phyloP scores from a whole-genome alignment of 2,329 filamentous ascomycete species.

The Aspergillus sp. region DNA sequence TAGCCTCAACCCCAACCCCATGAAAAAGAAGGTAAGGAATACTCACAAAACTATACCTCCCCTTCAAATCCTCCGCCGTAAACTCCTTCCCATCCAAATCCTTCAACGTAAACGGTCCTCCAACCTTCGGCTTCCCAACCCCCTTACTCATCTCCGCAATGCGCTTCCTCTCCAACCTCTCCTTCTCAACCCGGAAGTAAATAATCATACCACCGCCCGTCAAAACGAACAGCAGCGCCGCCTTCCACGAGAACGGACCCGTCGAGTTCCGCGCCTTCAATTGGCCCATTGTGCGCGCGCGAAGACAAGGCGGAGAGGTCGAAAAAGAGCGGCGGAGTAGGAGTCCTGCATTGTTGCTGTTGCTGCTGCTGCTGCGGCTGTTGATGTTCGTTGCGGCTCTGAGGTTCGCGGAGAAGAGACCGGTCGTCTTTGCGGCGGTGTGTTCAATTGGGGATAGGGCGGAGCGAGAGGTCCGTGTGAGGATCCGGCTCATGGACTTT shows the following conservation, averaged over 20 bases:
- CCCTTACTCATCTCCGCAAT: slow-evolving; percentile 92
- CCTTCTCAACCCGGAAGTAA: slow-evolving; percentile 94
- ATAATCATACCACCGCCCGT: slow-evolving; percentile 76
- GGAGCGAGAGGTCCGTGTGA: slow-evolving; percentile 17
- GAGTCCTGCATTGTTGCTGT: not conserved
- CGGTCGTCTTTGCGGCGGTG: slow-evolving; percentile 2
- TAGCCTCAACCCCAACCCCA: not conserved
- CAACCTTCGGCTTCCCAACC: slow-evolving; percentile 88
- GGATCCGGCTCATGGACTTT: slow-evolving; percentile 21
- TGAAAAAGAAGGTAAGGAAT: not conserved
- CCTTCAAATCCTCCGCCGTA: slow-evolving; percentile 78
- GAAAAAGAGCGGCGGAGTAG: slow-evolving; percentile 27
- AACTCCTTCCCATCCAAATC: slow-evolving; percentile 81
- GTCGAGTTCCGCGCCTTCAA: slow-evolving; percentile 42
- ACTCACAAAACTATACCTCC: slow-evolving; percentile 66
- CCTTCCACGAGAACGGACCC: slow-evolving; percentile 86
- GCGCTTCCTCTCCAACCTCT: slow-evolving; percentile 82
- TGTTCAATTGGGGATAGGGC: slow-evolving; percentile 11
- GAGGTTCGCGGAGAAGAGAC: not conserved
- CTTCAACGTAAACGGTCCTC: slow-evolving; percentile 77
- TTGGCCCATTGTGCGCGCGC: slow-evolving; percentile 43
- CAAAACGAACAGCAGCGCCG: slow-evolving; percentile 79
- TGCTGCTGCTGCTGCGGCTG: slow-evolving; percentile 2
- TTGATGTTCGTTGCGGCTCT: not conserved
- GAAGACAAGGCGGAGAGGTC: slow-evolving; percentile 26